A percentile compares a stretch with the other conserved stretches of the same genome.
Conservation (phyloP, 2,329 filamentous ascomycete genomes). For the Cladosporium cucumerinum region DNA sequence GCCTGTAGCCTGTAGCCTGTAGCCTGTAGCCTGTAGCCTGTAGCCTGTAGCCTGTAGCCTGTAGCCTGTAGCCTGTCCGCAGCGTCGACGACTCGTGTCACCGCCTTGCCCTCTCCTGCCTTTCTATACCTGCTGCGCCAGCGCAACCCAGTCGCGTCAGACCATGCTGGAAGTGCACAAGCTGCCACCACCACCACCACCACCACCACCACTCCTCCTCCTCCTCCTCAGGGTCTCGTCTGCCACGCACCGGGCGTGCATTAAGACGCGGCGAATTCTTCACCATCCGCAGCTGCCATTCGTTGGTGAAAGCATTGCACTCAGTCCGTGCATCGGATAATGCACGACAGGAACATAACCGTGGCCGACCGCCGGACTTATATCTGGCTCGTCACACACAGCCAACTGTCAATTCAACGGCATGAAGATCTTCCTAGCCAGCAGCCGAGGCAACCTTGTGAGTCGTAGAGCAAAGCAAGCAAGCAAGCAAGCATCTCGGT, state of each 20-base stretch:
- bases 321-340: not conserved
- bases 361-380: not conserved
- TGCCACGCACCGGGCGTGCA: not conserved
- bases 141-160: not conserved
- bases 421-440: not conserved
- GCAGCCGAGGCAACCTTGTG: not conserved
- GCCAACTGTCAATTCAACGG: not conserved
- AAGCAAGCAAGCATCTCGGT: not conserved
- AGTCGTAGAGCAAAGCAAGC: not conserved
- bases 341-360: not conserved
- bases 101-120: not conserved
- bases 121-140: not conserved
- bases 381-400: constrained; percentile 7
- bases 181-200: not conserved
- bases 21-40: not conserved
- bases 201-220: too few relatives aligned
- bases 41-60: not conserved
- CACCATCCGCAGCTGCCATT: not conserved
- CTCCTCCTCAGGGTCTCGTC: not conserved
- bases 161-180: not conserved
- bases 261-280: constrained; percentile 6
- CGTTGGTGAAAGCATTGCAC: not conserved
- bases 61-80: not conserved
- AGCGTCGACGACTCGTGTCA: not conserved
- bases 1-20: not conserved